Conservation (phyloP, 2,329 filamentous ascomycete species). For the Saccharata proteae region DNA sequence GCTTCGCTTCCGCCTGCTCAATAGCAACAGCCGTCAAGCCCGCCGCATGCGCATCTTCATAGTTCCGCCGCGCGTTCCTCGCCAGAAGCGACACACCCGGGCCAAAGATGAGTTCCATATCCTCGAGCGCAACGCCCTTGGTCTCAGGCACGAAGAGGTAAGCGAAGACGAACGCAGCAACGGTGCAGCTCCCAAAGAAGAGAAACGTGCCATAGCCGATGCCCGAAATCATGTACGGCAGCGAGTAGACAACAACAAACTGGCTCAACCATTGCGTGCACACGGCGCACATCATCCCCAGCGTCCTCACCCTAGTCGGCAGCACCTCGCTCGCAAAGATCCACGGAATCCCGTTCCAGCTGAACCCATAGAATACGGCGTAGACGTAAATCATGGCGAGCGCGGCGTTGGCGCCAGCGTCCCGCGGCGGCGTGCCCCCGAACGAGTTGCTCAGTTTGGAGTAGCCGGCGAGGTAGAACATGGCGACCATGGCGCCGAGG, state of each 20-base stretch:
- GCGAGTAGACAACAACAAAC: constrained; percentile 56
- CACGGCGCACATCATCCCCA: constrained; percentile 57
- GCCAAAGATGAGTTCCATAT: constrained; percentile 56
- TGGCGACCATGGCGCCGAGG: constrained; percentile 46
- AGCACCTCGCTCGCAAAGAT: constrained; percentile 62
- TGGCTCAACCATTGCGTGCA: constrained; percentile 65
- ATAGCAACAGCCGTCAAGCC: constrained; percentile 8
- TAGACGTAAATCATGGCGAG: constrained; percentile 63
- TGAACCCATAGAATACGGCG: constrained; percentile 45
- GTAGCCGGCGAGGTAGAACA: constrained; percentile 63
- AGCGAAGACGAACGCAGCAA: constrained; percentile 52
- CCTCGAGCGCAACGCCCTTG: constrained; percentile 50
- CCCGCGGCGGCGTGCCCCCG: constrained; percentile 40
- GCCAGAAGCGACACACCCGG: constrained; percentile 11
- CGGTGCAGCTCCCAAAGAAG: constrained; percentile 55
- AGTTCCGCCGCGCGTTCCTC: constrained; percentile 6
- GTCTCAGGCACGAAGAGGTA: constrained; percentile 60
- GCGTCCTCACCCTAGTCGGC: constrained; percentile 51
- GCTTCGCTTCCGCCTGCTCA: constrained; percentile 3
- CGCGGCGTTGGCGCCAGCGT: constrained; percentile 53
- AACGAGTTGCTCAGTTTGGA: constrained; percentile 47
- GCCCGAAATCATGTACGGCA: constrained; percentile 53
- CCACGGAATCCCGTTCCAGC: constrained; percentile 61
- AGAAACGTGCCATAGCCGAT: constrained; percentile 51
- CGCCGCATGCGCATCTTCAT: constrained; percentile 8